Evolutionary conservation across 208 protist genomes (phyloP), one percentile per base, ranked within the genome.

Genomic region (Lotmaria passim): DNA sequence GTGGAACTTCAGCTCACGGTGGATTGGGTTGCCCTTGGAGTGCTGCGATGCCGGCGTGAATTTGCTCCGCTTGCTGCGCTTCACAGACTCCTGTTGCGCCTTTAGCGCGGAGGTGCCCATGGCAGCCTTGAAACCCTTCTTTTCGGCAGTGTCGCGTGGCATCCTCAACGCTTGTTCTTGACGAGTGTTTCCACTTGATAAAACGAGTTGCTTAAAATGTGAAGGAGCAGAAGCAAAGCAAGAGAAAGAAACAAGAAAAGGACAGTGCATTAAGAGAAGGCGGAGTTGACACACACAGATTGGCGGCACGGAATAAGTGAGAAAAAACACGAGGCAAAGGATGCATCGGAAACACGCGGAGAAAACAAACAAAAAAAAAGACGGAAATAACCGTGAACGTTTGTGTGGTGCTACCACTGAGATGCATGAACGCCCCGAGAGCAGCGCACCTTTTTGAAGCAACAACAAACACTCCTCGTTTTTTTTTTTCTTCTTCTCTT

Each of bases 1-100:
- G 76, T 96, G 90, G 55, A 86, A 94, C 75, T 91, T 93, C n/a
- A 97, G 82, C 30, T 77, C 72, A 31, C 93, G 85, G 57, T 96
- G 89, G 48, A 97, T 86, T 0, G 88, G 87, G 66, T 95, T 95
- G 24, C 89, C 89, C 41, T 87, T 83, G 55, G 85, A 92, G 59
- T 91, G 83, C 43, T 87, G 69, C 21, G 91, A 96, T 17, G 60
- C 43, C 1, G 85, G 85, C 12, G 88, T 91, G 73, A 87, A 96
- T 68, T 93, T 89, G 67, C 87, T 96, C 21, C 79, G 79, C 72
- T 93, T 93, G 67, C 82, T 85, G 51, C 91, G 87, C 69, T 87
- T 91, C n/a, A 83, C 56, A 1, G 82, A 75, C 19, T 68, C 76
- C 61, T 82, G 58, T 60, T 90, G 73, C 23, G 79, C 83, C 73